Evolutionary conservation across 2,329 filamentous ascomycete genomes (phyloP).

Genomic region (Alternaria sp.): DNA sequence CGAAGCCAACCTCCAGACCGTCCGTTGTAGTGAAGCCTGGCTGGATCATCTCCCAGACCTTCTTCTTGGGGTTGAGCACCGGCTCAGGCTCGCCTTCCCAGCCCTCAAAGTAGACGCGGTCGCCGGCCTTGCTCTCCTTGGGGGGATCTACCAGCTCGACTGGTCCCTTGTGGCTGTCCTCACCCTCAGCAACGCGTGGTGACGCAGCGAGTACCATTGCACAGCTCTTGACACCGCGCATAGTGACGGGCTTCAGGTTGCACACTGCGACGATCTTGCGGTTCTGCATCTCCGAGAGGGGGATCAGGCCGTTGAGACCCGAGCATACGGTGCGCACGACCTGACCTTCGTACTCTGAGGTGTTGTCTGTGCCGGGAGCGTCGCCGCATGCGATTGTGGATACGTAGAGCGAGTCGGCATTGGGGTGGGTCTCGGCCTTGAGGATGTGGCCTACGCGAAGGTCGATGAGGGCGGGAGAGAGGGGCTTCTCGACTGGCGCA

Average conservation of each 20-base stretch:
- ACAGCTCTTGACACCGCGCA: slow-evolving; percentile 82
- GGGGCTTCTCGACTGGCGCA: slow-evolving; percentile 71
- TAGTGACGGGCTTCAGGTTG: slow-evolving; percentile 99
- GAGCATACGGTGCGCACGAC: slow-evolving; percentile 95
- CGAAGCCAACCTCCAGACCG: slow-evolving; percentile 81
- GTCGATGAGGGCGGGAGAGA: slow-evolving; percentile 87
- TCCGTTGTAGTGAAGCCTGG: slow-evolving; percentile 93
- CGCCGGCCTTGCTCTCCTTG: slow-evolving; percentile 77
- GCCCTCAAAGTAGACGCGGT: slow-evolving; percentile 90
- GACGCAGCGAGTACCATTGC: slow-evolving; percentile 97
- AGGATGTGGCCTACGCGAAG: slow-evolving; percentile 96
- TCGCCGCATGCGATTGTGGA: slow-evolving; percentile 96
- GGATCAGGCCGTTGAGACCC: slow-evolving; percentile 89
- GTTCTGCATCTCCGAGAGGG: slow-evolving; percentile 94
- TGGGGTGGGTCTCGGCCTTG: slow-evolving; percentile 93
- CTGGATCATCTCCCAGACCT: slow-evolving; percentile 97
- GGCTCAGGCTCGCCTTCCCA: slow-evolving; percentile 93
- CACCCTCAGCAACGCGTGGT: slow-evolving; percentile 80
- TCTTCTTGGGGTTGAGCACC: slow-evolving; percentile 98
- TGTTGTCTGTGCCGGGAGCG: slow-evolving; percentile 83
- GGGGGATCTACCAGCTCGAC: slow-evolving; percentile 92
- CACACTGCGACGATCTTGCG: slow-evolving; percentile 95
- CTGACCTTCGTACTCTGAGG: slow-evolving; percentile 88
- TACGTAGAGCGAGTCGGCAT: slow-evolving; percentile 94
- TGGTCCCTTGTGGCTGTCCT: slow-evolving; percentile 83